Conservation (phyloP, 805 yeast species). For the Scheffersomyces coipomensis region DNA sequence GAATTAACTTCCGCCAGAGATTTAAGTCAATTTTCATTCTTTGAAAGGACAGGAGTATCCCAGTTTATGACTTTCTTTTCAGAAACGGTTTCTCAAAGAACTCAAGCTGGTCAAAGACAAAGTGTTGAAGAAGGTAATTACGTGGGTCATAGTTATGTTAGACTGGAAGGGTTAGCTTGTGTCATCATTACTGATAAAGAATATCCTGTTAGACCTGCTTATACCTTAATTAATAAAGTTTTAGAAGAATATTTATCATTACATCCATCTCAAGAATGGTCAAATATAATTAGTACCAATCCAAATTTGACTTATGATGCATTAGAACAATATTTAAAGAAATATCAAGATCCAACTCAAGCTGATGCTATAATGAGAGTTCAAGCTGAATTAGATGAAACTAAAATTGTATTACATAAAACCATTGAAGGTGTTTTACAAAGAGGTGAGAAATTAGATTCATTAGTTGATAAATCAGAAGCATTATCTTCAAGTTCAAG, state of each 20-base stretch:
- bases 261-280: conserved; percentile 77
- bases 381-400: conserved; percentile 96
- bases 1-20: conserved; percentile 82
- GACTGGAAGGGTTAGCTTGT: conserved; percentile 89
- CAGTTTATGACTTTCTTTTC: conserved; percentile 96
- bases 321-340: conserved; percentile 66
- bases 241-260: conserved; percentile 86
- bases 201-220: conserved; percentile 96
- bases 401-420: conserved; percentile 93
- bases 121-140: conserved; percentile 89
- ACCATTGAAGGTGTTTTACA: conserved; percentile 92
- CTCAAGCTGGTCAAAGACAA: conserved; percentile 88
- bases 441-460: conserved; percentile 94
- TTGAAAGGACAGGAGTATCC: conserved; percentile 76
- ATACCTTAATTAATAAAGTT: conserved; percentile 84
- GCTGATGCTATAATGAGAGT: conserved; percentile 97
- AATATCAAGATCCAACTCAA: conserved; percentile 95
- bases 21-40: conserved; percentile 81
- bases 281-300: conserved; percentile 41
- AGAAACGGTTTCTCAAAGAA: conserved; percentile 86
- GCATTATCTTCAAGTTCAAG: conserved; percentile 84
- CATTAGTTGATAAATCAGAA: conserved; percentile 92
- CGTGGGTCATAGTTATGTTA: conserved; percentile 86
- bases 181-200: conserved; percentile 92
- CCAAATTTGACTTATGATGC: conserved; percentile 52